Conservation (phyloP, 495 filamentous ascomycete genomes). For the Cryomyces antarcticus region DNA sequence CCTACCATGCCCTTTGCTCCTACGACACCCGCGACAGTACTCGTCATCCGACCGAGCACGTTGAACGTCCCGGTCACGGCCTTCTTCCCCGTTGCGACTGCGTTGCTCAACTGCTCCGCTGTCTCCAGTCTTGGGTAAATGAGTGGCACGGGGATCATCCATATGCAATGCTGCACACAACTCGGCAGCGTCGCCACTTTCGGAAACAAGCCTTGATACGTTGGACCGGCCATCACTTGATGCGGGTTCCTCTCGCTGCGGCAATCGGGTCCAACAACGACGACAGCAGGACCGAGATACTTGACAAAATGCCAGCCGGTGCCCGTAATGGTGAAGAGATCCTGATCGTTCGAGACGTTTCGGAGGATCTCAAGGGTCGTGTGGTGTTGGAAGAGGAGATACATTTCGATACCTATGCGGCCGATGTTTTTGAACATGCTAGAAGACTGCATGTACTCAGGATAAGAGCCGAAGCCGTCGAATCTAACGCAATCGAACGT, state of each 20-base stretch:
- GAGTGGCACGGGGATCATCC: conserved; percentile 80
- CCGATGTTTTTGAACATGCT: conserved; percentile 98
- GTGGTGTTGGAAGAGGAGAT: conserved; percentile 96
- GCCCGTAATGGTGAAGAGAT: conserved; percentile 92
- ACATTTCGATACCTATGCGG: conserved; percentile 94
- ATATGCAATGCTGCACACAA: conserved; percentile 85
- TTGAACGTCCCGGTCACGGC: conserved; percentile 92
- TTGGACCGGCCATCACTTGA: conserved; percentile 88
- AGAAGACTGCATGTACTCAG: conserved; percentile 94
- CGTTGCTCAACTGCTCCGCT: conserved; percentile 72
- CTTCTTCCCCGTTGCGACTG: conserved; percentile 87
- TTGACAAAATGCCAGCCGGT: conserved; percentile 98
- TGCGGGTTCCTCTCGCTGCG: conserved; percentile 76
- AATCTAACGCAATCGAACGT: conserved; percentile 34
- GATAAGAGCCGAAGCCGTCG: conserved; percentile 94
- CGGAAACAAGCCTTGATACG: conserved; percentile 91
- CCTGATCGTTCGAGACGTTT: conserved; percentile 62
- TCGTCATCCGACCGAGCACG: conserved; percentile 78
- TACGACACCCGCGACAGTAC: conserved; percentile 81
- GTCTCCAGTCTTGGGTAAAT: conserved; percentile 83
- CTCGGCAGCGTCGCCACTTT: conserved; percentile 84
- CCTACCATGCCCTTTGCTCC: conserved; percentile 82
- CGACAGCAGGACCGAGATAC: conserved; percentile 78
- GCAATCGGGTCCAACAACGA: conserved; percentile 74
- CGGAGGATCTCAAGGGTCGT: conserved; percentile 86